Evolutionary conservation across 768 basidiomycete species (phyloP).

Genomic region (Leccinum boreale): DNA sequence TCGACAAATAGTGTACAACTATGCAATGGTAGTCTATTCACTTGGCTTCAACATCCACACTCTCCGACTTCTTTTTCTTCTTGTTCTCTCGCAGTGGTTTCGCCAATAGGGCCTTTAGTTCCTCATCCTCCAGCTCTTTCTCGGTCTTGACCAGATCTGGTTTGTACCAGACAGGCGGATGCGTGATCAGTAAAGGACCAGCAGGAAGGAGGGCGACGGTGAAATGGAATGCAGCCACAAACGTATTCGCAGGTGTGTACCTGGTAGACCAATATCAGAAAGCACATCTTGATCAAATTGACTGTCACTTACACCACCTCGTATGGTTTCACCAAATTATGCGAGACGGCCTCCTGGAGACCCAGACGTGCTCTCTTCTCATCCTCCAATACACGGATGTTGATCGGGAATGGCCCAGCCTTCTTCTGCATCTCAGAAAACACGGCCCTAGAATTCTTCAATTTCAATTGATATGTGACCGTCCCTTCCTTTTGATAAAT

Average conservation of each 20-base stretch:
- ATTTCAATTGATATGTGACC: conserved; percentile 93
- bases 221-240: conserved; percentile 96
- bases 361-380: conserved; percentile 96
- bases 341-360: conserved; percentile 93
- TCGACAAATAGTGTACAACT: conserved; percentile 14
- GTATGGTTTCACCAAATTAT: conserved; percentile 90
- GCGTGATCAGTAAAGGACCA: conserved; percentile 84
- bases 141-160: conserved; percentile 86
- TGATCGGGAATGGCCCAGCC: conserved; percentile 97
- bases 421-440: conserved; percentile 98
- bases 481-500: conserved; percentile 87
- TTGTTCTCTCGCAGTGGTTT: conserved; percentile 83
- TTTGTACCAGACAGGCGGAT: conserved; percentile 91
- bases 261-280: conserved; percentile 33
- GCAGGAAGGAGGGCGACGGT: conserved; percentile 90
- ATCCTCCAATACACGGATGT: conserved; percentile 89
- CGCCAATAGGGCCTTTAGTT: conserved; percentile 73
- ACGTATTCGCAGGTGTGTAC: conserved; percentile 77
- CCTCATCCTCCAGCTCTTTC: conserved; percentile 86
- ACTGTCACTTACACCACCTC: conserved; percentile 75
- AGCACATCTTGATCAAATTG: neutral
- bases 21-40: conserved; percentile 18
- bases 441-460: conserved; percentile 95
- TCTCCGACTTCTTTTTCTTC: conserved; percentile 84
- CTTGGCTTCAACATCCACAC: conserved; percentile 35